These are phyloP conservation scores for Trichoderma semiorbis DNA, from an alignment of 2,329 filamentous ascomycete species.

Conservation along the genomic window DNA sequence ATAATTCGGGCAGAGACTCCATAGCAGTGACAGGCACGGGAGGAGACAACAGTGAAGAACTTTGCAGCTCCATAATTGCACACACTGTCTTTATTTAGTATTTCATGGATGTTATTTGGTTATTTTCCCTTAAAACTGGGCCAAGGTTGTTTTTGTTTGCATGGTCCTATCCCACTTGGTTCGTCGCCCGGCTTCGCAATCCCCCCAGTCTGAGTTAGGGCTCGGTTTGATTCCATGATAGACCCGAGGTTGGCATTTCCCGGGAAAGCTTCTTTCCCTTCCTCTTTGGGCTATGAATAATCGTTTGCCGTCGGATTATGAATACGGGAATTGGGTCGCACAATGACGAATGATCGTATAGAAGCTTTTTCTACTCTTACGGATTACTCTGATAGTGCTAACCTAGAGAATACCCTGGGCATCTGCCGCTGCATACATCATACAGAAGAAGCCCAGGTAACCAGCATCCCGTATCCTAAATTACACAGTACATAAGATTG, in stretches of 20 bases:
- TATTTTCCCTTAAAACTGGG: neutral
- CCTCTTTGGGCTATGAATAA: neutral
- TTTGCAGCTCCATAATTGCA: constrained; percentile 1
- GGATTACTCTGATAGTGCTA: neutral
- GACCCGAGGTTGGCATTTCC: neutral
- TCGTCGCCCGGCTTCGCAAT: neutral
- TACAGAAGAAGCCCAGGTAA: neutral
- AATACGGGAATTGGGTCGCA: neutral
- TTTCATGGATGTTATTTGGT: no score
- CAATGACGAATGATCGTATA: neutral
- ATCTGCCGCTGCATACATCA: neutral
- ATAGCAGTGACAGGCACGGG: neutral
- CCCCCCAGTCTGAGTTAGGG: neutral
- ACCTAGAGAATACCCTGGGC: neutral
- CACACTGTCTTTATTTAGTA: neutral
- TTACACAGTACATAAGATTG: neutral
- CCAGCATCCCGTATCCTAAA: neutral
- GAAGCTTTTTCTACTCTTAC: neutral
- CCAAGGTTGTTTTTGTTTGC: neutral
- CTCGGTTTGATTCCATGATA: neutral
- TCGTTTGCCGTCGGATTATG: neutral
- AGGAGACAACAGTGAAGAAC: neutral
- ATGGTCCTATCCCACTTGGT: neutral
- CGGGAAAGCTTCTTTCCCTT: neutral
- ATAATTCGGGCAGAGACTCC: neutral